These are phyloP conservation scores for Eimeria zaria DNA, from an alignment of 169 alveolate genomes.

Conservation along the genomic window DNA sequence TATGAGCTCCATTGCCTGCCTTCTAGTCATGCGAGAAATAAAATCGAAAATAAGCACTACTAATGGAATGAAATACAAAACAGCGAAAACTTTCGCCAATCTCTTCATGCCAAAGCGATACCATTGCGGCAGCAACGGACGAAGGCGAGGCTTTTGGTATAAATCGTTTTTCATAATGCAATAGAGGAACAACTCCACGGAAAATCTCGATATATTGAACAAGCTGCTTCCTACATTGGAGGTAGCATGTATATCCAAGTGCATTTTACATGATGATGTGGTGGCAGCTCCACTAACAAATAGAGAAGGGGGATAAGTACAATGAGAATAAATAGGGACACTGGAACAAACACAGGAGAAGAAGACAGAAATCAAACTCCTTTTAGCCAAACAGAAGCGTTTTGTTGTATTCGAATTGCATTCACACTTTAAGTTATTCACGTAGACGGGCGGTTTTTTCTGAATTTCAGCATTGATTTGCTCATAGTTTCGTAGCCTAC, in stretches of 20 bases:
- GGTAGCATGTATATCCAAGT: too few relatives aligned
- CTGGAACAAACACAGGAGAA: not conserved
- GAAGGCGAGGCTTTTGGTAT: too few relatives aligned
- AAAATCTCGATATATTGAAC: too few relatives aligned
- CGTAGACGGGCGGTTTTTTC: not conserved
- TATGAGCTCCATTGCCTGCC: not conserved
- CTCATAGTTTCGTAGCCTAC: not conserved
- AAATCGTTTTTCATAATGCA: too few relatives aligned
- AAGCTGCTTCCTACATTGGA: too few relatives aligned
- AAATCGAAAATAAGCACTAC: not conserved
- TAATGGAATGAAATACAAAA: not conserved
- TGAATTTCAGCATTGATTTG: not conserved
- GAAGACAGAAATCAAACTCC: not conserved
- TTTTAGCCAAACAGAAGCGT: not conserved
- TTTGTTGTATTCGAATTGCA: not conserved
- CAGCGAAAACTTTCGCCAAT: not conserved
- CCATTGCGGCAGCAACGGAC: not conserved
- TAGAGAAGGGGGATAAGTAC: too few relatives aligned
- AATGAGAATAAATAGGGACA: not conserved
- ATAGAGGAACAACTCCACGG: not conserved
- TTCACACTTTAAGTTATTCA: not conserved
- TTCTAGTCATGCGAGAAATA: not conserved
- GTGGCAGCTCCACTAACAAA: not conserved
- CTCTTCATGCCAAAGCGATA: not conserved
- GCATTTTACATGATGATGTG: not conserved